A percentile compares a stretch with the other conserved stretches of the same genome.
Conservation (phyloP, 306 rosid genomes). For the Sechiopsis laciniata region DNA sequence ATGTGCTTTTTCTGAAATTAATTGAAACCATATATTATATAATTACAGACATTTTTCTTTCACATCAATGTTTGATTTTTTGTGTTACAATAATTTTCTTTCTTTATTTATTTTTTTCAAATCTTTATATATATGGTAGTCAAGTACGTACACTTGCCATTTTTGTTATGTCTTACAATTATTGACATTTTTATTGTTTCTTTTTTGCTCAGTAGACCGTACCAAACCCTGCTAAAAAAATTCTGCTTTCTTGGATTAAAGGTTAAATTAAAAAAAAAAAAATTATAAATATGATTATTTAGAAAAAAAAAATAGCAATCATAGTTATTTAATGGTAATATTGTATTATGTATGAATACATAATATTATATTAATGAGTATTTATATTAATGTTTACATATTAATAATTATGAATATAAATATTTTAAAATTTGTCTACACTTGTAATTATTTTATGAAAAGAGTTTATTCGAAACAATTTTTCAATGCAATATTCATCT, state of each 20-base stretch:
- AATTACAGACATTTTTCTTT: not conserved
- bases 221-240: not conserved
- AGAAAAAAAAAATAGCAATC: no score
- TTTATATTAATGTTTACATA: no score
- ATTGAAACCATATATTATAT: not conserved
- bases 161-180: slow-evolving; percentile 14
- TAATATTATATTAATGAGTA: no score
- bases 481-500: no score
- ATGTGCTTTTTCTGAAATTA: not conserved
- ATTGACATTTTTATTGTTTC: not conserved
- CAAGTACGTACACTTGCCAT: not conserved
- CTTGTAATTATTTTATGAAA: no score
- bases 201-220: not conserved
- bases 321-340: no score
- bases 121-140: not conserved
- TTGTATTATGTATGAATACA: no score
- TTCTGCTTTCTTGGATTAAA: not conserved
- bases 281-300: no score
- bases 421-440: no score
- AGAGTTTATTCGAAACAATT: no score
- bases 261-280: no score
- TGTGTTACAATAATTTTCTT: not conserved
- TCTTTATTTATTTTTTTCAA: not conserved
- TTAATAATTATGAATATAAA: no score
- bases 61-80: not conserved